These are phyloP conservation scores for Blepharisma undulans DNA, from an alignment of 169 alveolate species.

Conservation along the genomic window DNA sequence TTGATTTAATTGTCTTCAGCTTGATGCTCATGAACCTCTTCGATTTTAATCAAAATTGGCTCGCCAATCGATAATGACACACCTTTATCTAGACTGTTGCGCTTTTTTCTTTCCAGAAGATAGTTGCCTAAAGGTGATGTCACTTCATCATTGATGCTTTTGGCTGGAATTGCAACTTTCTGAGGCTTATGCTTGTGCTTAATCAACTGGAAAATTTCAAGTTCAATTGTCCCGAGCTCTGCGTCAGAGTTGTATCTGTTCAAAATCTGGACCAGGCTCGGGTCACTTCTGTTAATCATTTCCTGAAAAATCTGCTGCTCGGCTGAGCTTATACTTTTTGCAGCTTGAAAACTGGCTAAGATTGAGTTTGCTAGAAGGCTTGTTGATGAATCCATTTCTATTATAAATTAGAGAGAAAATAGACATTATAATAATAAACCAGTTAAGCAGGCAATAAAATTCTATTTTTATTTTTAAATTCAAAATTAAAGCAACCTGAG, in stretches of 20 bases:
- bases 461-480: not conserved
- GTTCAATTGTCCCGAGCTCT: not conserved
- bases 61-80: not conserved
- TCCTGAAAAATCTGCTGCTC: not conserved
- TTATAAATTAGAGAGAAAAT: not conserved
- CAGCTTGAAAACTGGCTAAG: not conserved
- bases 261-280: not conserved
- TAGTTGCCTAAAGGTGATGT: not conserved
- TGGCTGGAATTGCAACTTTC: not conserved
- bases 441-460: not conserved
- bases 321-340: not conserved
- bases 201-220: not conserved
- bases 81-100: not conserved
- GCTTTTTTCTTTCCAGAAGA: not conserved
- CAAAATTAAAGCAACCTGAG: not conserved
- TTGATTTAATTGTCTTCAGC: not conserved
- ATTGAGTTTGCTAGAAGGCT: not conserved
- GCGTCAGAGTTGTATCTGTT: not conserved
- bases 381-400: not conserved
- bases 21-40: not conserved
- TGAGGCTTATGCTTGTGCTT: not conserved
- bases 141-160: not conserved
- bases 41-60: not conserved
- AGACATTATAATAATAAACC: not conserved
- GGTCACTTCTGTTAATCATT: not conserved